phyloP scores from a whole-genome alignment of 768 basidiomycete genomes.

The Hemileccinum rubropunctum region DNA sequence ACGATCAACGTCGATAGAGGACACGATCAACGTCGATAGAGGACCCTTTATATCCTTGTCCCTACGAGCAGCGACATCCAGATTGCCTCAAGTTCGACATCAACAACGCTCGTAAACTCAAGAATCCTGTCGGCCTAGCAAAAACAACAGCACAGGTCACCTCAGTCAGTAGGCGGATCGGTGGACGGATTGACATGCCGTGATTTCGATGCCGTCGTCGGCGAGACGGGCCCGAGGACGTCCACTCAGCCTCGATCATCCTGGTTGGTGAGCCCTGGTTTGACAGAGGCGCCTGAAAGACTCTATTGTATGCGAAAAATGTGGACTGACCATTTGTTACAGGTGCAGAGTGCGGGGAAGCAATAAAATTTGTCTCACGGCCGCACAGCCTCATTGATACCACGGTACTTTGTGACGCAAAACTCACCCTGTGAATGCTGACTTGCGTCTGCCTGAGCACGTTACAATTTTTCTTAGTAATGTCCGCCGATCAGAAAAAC shows the following conservation, averaged over 20 bases:
- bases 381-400: too few species aligned
- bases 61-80: constrained; percentile 96
- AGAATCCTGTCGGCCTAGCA: constrained; percentile 86
- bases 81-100: constrained; percentile 89
- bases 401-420: too few species aligned
- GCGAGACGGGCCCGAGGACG: too few species aligned
- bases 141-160: background rate
- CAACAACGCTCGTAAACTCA: constrained; percentile 80
- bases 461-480: too few species aligned
- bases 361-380: too few species aligned
- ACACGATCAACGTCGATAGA: too few species aligned
- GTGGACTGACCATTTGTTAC: constrained; percentile 27
- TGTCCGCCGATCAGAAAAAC: too few species aligned
- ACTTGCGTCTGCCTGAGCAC: too few species aligned
- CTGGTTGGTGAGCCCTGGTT: background rate
- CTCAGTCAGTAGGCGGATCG: background rate
- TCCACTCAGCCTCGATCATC: constrained; percentile 24
- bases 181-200: constrained; percentile 55
- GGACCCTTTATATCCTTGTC: constrained; percentile 97
- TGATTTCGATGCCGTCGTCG: constrained; percentile 96
- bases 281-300: background rate
- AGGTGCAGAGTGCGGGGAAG: too few species aligned
- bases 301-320: background rate
- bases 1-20: too few species aligned
- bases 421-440: too few species aligned